Conservation (phyloP, 345 rosid species). For the Euphorbia tirucalli region DNA sequence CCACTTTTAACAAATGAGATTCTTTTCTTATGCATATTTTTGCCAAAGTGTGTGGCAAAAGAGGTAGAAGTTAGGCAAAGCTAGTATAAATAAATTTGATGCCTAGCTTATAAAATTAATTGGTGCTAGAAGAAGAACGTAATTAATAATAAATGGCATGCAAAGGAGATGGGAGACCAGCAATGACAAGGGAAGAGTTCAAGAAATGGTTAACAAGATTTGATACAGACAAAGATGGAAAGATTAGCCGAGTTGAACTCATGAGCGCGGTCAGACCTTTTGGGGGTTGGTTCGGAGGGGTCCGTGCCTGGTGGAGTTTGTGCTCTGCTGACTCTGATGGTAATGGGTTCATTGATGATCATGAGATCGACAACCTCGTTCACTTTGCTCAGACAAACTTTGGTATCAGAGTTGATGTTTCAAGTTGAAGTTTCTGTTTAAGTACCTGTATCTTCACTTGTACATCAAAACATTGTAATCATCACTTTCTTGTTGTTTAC, state of each 20-base stretch:
- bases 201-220: slow-evolving; percentile 18
- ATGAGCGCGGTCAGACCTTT: neutral
- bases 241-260: slow-evolving; percentile 8
- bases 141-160: neutral
- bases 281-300: slow-evolving; percentile 13
- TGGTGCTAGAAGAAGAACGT: no score
- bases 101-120: no score
- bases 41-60: no score
- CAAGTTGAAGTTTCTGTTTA: no score
- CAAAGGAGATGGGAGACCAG: neutral
- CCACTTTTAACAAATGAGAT: no score
- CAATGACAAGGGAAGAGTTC: slow-evolving; percentile 25
- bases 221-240: slow-evolving; percentile 22
- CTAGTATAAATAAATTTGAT: no score
- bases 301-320: slow-evolving; percentile 4
- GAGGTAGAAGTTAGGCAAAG: no score
- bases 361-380: slow-evolving; percentile 4
- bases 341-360: slow-evolving; percentile 4
- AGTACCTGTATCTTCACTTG: no score
- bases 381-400: slow-evolving; percentile 6
- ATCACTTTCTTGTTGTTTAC: no score
- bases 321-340: slow-evolving; percentile 14
- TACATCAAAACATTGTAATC: no score
- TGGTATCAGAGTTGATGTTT: neutral
- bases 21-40: no score